These are phyloP conservation scores for Falciphora oryzae DNA, from an alignment of 2,329 filamentous ascomycete genomes.

Conservation along the genomic window DNA sequence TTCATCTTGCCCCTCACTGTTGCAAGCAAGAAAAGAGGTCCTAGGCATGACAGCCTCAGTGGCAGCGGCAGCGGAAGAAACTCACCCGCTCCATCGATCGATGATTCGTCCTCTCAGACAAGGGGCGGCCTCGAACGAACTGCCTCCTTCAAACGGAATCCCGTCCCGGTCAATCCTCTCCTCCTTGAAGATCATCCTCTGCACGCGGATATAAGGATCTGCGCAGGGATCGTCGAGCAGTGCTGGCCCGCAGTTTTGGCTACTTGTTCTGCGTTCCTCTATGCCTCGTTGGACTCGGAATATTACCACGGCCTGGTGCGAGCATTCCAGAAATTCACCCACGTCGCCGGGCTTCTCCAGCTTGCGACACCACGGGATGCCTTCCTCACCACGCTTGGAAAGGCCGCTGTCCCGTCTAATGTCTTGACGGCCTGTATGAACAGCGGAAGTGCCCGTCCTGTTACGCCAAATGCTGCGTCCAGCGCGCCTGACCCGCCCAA, in stretches of 20 bases:
- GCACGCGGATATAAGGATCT: conserved; percentile 64
- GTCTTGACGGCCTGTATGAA: conserved; percentile 57
- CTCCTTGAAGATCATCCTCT: conserved; percentile 67
- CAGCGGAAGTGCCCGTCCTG: conserved; percentile 34
- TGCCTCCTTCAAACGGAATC: conserved; percentile 66
- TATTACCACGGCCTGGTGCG: conserved; percentile 90
- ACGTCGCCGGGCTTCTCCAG: conserved; percentile 84
- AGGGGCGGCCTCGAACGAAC: conserved; percentile 48
- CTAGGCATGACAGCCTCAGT: conserved; percentile 32
- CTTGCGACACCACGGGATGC: conserved; percentile 85
- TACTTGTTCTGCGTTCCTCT: conserved; percentile 91
- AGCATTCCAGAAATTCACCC: conserved; percentile 90
- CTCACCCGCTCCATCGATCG: conserved; percentile 34
- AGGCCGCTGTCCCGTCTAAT: conserved; percentile 85
- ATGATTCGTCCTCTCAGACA: conserved; percentile 23
- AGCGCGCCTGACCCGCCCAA: conserved; percentile 41
- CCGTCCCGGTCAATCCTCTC: conserved; percentile 79
- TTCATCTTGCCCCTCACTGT: conserved; percentile 90
- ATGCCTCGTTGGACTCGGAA: conserved; percentile 84
- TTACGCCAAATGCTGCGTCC: conserved; percentile 33
- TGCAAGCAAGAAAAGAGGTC: conserved; percentile 43
- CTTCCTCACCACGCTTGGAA: conserved; percentile 88
- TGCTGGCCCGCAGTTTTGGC: conserved; percentile 96
- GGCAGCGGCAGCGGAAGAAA: conserved; percentile 37
- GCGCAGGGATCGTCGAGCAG: conserved; percentile 76